phyloP scores from a whole-genome alignment of 495 filamentous ascomycete species.

The Letharia columbiana region DNA sequence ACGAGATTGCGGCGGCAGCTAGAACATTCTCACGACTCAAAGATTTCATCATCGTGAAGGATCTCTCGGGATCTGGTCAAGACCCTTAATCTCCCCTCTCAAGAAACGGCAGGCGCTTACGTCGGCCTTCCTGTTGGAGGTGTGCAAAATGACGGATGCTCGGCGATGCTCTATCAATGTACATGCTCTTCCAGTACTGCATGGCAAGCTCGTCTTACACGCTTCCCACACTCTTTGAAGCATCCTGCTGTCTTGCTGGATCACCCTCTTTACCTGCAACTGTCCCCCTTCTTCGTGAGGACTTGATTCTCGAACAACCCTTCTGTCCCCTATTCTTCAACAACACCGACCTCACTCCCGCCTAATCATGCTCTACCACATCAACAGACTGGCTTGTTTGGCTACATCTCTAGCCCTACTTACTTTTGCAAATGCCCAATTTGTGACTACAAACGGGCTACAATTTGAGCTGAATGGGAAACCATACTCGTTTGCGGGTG shows the following conservation, averaged over 20 bases:
- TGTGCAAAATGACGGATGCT: not conserved
- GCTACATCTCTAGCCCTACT: not conserved
- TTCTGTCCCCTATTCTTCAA: not conserved
- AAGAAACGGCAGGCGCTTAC: not conserved
- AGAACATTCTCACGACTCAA: not conserved
- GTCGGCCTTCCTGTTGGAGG: constrained; percentile 1
- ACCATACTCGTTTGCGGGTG: constrained; percentile 11
- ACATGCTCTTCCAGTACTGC: not conserved
- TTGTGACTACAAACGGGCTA: constrained; percentile 9
- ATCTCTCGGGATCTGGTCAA: not conserved
- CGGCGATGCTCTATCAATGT: not conserved
- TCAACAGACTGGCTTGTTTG: not conserved
- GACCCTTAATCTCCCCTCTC: not conserved
- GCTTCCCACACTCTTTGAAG: not conserved
- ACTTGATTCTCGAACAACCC: not conserved
- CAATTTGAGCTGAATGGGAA: constrained; percentile 10
- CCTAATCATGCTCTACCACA: not conserved
- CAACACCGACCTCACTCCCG: not conserved
- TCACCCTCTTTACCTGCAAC: not conserved
- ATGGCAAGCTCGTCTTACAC: not conserved
- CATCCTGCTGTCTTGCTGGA: not conserved
- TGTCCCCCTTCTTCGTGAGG: not conserved
- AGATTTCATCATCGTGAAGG: not conserved
- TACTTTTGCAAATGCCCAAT: not conserved
- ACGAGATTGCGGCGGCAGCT: not conserved